Evolutionary conservation across 768 basidiomycete species (phyloP), one percentile per base, ranked within the genome.

Genomic region (Leccinum fibrillosum): DNA sequence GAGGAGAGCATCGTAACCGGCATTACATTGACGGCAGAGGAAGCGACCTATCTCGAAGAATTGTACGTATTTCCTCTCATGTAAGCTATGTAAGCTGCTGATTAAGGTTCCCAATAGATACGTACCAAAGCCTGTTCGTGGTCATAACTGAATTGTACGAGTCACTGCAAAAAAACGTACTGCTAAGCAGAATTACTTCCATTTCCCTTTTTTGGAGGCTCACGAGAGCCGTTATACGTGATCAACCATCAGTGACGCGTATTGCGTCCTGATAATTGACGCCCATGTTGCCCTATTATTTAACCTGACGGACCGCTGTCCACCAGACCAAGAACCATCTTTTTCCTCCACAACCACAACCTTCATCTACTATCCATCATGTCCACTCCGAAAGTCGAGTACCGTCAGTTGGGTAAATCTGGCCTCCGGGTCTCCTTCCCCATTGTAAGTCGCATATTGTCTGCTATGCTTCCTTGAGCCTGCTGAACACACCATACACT

Each of bases 361-460:
- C 56, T 77, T 47, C 76, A 77, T 35, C 34, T 35, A 13, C 34
- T 35, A 13, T 35, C 13, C 9, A 48, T 51, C 44, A 59, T 58
- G 59, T 53, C 68, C 26, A 51, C 52, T 2, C 57, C 59, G 15
- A 56, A 51, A n/a, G 72, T 73, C n/a, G 55, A 68, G 50, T 75
- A 71, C 54, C 67, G 64, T 47, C 62, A 60, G 25, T 62, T 76
- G 9, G 74, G 74, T 44, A 71, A 72, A 37, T 56, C 71, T 3
- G 72, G 74, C 25, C 63, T 74, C 25, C 62, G 63, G 17, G 73
- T 74, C 28, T 76, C 72, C 3, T 72, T 76, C 25, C 48, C 48
- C 15, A 49, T 49, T 28, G 48, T 67, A 59, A 64, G 71, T 62
- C 8, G 11, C 7, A 25, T 30, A 11, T 13, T n/a, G 7, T 15